Evolutionary conservation across 257 asterid species (phyloP).

Genomic region (Solanum etuberosum): DNA sequence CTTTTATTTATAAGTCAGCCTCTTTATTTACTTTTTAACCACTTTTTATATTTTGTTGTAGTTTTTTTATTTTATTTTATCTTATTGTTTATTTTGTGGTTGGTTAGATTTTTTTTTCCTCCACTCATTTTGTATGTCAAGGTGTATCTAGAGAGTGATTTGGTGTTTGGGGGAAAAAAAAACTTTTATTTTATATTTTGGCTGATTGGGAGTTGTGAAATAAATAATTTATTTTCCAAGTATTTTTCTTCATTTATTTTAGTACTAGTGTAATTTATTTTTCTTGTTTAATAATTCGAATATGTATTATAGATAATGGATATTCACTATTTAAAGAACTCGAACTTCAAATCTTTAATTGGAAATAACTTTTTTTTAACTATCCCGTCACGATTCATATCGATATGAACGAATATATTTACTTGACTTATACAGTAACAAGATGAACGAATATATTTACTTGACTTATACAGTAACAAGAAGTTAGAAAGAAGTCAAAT

Average conservation of each 20-base stretch:
- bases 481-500: background rate
- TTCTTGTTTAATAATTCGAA: background rate
- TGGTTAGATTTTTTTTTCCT: background rate
- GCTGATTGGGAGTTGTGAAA: background rate
- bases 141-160: slow-evolving; percentile 6
- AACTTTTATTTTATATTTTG: background rate
- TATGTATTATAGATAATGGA: background rate
- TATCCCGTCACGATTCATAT: background rate
- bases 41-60: background rate
- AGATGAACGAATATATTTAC: background rate
- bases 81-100: background rate
- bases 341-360: too few relatives aligned
- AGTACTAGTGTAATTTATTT: background rate
- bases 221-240: background rate
- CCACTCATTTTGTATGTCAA: slow-evolving; percentile 1
- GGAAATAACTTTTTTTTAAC: accelerated
- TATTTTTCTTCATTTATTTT: background rate
- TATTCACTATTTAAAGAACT: background rate
- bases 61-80: background rate
- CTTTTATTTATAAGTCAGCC: slow-evolving; percentile 16
- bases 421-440: background rate
- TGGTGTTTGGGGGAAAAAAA: background rate
- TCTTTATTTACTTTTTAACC: background rate
- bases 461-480: background rate
- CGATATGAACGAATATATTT: too few relatives aligned